phyloP scores from a whole-genome alignment of 208 protist species.

The Acanthamoeba comandoni region DNA sequence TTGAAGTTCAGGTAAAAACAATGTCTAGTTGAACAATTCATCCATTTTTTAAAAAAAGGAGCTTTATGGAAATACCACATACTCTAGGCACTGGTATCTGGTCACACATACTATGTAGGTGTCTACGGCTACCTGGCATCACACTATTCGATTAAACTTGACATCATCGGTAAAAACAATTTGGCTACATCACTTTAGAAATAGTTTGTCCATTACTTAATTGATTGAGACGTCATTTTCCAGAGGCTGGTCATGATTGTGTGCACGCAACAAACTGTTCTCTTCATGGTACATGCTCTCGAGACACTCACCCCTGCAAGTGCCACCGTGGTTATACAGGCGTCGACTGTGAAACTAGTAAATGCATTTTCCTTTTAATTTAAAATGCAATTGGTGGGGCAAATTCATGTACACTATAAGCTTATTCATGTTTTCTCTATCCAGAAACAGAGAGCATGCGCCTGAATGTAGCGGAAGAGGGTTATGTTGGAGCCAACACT shows the following conservation, averaged over 20 bases:
- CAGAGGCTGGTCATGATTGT: background rate
- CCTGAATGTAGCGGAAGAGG: background rate
- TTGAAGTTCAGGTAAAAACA: background rate
- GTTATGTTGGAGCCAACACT: background rate
- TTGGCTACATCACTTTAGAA: background rate
- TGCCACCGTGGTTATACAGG: background rate
- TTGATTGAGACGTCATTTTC: background rate
- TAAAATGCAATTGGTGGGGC: background rate
- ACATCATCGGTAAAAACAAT: background rate
- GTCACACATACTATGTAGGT: background rate
- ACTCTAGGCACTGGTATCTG: background rate
- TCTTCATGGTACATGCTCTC: background rate
- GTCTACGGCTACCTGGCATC: background rate
- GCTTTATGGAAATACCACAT: background rate
- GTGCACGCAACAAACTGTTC: background rate
- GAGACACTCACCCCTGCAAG: background rate
- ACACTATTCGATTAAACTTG: background rate
- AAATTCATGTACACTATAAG: background rate
- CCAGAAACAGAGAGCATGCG: background rate
- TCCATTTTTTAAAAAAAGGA: background rate
- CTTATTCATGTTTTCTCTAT: background rate
- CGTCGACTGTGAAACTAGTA: slow-evolving; percentile 8
- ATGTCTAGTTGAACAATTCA: background rate
- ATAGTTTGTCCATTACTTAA: background rate
- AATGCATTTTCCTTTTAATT: background rate